Conservation (phyloP, 495 filamentous ascomycete species). For the Daldinia vernicosa region DNA sequence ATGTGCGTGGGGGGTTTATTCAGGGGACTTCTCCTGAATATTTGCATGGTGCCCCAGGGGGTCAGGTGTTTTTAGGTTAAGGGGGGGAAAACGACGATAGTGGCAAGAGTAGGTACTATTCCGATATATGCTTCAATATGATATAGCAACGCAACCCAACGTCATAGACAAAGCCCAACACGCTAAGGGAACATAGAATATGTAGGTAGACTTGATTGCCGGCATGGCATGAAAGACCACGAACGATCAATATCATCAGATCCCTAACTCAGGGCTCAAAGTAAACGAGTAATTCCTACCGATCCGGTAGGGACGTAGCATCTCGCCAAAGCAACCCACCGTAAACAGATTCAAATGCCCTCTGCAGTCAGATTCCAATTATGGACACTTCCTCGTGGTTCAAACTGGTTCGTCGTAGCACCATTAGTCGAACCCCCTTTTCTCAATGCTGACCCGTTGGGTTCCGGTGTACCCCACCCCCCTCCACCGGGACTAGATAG, state of each 20-base stretch:
- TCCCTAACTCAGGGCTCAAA: neutral
- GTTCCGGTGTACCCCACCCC: conserved; percentile 5
- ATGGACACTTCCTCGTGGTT: conserved; percentile 16
- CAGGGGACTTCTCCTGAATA: neutral
- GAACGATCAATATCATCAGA: neutral
- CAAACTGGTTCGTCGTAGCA: conserved; percentile 1
- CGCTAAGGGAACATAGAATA: neutral
- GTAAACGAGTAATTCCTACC: neutral
- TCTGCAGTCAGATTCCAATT: conserved; percentile 14
- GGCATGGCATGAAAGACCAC: neutral
- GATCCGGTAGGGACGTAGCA: neutral
- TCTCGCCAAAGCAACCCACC: neutral
- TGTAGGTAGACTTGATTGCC: neutral
- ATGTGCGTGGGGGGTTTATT: neutral
- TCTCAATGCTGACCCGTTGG: neutral
- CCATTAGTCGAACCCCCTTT: conserved; percentile 7
- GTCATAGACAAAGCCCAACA: neutral
- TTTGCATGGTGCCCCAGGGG: neutral
- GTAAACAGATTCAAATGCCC: neutral
- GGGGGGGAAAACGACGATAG: neutral
- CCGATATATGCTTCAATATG: neutral
- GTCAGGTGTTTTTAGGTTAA: neutral
- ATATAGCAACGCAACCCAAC: neutral
- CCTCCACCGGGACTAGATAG: conserved; percentile 13
- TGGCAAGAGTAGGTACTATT: neutral